phyloP scores from a whole-genome alignment of 208 protist species.

The Naegleria lovaniensis region DNA sequence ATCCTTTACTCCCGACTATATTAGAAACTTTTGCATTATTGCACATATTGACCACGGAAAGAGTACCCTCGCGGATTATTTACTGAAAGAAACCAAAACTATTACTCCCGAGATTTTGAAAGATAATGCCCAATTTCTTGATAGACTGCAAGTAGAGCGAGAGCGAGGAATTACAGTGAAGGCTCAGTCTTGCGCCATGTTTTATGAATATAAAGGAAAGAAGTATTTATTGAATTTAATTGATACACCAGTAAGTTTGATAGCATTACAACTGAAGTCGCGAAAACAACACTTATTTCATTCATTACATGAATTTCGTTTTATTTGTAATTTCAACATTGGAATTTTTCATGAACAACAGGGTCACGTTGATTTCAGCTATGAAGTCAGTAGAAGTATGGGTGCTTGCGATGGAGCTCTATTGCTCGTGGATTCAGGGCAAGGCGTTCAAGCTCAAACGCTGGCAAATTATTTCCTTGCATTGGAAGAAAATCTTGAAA shows the following conservation, averaged over 20 bases:
- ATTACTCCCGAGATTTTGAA: constrained; percentile 45
- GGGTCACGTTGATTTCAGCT: constrained; percentile 94
- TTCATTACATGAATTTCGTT: too few species aligned
- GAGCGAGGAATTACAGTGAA: constrained; percentile 92
- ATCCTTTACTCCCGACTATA: constrained; percentile 35
- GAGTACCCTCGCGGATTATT: constrained; percentile 75
- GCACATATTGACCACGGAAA: constrained; percentile 85
- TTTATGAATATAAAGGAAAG: constrained; percentile 50
- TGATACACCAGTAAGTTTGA: constrained; percentile 57
- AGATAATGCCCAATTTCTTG: constrained; percentile 68
- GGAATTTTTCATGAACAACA: not conserved
- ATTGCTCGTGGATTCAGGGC: constrained; percentile 70
- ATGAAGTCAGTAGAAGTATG: constrained; percentile 87
- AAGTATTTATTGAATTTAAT: constrained; percentile 90
- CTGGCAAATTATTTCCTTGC: constrained; percentile 91
- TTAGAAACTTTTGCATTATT: constrained; percentile 79
- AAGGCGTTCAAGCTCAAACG: constrained; percentile 88
- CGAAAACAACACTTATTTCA: constrained; percentile 44
- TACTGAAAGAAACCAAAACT: constrained; percentile 68
- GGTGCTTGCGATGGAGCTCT: constrained; percentile 75
- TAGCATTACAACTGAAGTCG: not conserved
- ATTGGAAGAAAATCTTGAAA: constrained; percentile 69
- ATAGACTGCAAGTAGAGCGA: constrained; percentile 85
- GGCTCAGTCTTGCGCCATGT: constrained; percentile 81
- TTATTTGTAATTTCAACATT: too few species aligned